Conservation (phyloP, 2,329 filamentous ascomycete species). For the Verticillium dahliae region DNA sequence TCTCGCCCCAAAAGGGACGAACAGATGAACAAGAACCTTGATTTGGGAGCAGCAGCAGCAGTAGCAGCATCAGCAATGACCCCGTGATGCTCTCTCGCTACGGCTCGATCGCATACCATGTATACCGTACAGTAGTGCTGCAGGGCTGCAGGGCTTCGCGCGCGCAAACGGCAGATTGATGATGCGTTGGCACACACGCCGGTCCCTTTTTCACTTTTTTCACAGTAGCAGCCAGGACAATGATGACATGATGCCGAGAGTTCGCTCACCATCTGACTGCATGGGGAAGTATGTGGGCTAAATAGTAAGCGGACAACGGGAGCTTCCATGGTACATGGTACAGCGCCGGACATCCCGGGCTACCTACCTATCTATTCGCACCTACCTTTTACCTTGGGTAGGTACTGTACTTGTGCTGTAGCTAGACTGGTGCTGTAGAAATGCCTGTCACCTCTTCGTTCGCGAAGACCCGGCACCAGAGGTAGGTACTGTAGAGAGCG, state of each 20-base stretch:
- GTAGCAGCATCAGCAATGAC: too few species aligned
- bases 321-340: not conserved
- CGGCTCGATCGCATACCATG: not conserved
- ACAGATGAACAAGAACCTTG: not conserved
- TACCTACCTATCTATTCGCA: not conserved
- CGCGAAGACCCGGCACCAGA: too few species aligned
- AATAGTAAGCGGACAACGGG: not conserved
- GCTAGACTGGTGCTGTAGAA: too few species aligned
- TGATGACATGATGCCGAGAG: not conserved
- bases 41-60: not conserved
- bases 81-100: too few species aligned
- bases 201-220: not conserved
- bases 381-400: not conserved
- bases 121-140: not conserved
- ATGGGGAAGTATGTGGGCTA: not conserved
- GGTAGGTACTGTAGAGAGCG: too few species aligned
- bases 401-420: too few species aligned
- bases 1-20: not conserved
- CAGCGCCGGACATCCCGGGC: not conserved
- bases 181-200: not conserved
- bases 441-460: too few species aligned
- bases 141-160: not conserved
- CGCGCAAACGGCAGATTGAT: not conserved
- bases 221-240: not conserved
- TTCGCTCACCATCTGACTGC: too few species aligned